Base-by-base conservation (phyloP, 1,139 yeast genomes). In the Waltiozyma sp. region DNA sequence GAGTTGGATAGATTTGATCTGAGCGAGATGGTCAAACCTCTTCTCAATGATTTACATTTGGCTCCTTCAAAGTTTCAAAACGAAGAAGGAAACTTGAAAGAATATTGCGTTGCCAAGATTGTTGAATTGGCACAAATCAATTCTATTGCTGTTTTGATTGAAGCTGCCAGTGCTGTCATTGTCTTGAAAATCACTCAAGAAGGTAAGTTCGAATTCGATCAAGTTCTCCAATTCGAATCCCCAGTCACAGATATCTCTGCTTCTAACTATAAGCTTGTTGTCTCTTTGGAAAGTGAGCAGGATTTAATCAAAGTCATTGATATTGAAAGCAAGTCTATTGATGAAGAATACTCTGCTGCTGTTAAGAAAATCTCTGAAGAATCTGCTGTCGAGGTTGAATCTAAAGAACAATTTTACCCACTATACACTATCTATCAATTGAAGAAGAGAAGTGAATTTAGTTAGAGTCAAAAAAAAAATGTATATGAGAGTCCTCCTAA, bases 361-460 rank as follows among this genome's bases (percentile, higher is more conserved):
- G 58, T 53, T 38, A 39, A 48, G 3, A 45, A 54, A 39, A 49
- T 62, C 41, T 37, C 49, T 18, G 46, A 46, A 31, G 52, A 53
- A 36, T 49, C 60, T 18, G 39, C 51, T 21, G 57, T 59, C n/a
- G 58, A 58, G 10, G 53, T 60, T 19, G 54, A 57, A 5, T 41
- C 55, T 2, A 64, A 47, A 50, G 71, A 60, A 44, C 80, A 78
- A 15, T 62, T 76, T 43, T 77, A 76, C 49, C 85, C 91, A 15
- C 69, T 86, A 53, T 83, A 81, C 60, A 70, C 72, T 42, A 69
- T 77, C 35, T 72, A 74, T 47, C 71, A 77, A 38, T 69, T 87
- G 53, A 79, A 95, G 57, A 87, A 87, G 64, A 79, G 94, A 61
- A 83, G 93, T 49, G 95, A 86, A 58, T 33, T 33, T 21, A 33